Evolutionary conservation across 768 basidiomycete genomes (phyloP).

Genomic region (Pulveroboletus sp.): DNA sequence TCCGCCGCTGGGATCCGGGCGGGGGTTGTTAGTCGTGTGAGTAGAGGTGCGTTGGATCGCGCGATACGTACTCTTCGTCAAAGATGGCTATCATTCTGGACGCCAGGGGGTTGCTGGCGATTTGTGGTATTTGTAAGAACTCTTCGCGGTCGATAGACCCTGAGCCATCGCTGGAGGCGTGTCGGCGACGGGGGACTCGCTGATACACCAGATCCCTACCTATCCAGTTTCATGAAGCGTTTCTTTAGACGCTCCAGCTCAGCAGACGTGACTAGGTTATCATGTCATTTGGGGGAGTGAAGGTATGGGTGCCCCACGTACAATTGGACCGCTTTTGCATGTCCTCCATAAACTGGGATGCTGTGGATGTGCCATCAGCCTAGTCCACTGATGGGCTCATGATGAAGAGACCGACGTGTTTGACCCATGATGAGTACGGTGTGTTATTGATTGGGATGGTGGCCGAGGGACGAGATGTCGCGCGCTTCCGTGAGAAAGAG

Average conservation of each 20-base stretch:
- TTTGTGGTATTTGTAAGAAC: slow-evolving; percentile 98
- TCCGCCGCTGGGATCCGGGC: slow-evolving; percentile 66
- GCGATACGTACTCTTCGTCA: slow-evolving; percentile 85
- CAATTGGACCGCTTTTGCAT: slow-evolving; percentile 98
- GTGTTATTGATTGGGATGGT: too few relatives aligned
- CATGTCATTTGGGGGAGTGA: slow-evolving; percentile 7
- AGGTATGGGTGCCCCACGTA: slow-evolving; percentile 41
- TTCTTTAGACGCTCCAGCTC: slow-evolving; percentile 97
- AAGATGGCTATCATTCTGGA: slow-evolving; percentile 99
- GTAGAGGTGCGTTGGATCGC: slow-evolving; percentile 1
- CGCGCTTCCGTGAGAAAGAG: slow-evolving; percentile 22
- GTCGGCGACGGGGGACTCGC: not conserved
- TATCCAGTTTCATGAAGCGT: slow-evolving; percentile 99
- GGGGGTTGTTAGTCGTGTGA: not conserved
- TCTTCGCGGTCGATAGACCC: slow-evolving; percentile 99
- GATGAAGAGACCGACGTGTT: slow-evolving; percentile 55
- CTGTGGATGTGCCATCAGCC: too few relatives aligned
- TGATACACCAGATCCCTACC: slow-evolving; percentile 40
- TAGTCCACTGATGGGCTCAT: too few relatives aligned
- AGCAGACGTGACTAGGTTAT: slow-evolving; percentile 75
- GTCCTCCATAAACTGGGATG: slow-evolving; percentile 95
- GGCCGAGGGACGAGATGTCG: too few relatives aligned
- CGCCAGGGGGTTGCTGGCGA: slow-evolving; percentile 95
- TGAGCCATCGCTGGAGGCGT: slow-evolving; percentile 72
- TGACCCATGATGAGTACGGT: slow-evolving; percentile 61